A percentile compares a stretch with the other conserved stretches of the same genome.
Conservation (phyloP, 805 yeast species). For the Metschnikowia henanensis region DNA sequence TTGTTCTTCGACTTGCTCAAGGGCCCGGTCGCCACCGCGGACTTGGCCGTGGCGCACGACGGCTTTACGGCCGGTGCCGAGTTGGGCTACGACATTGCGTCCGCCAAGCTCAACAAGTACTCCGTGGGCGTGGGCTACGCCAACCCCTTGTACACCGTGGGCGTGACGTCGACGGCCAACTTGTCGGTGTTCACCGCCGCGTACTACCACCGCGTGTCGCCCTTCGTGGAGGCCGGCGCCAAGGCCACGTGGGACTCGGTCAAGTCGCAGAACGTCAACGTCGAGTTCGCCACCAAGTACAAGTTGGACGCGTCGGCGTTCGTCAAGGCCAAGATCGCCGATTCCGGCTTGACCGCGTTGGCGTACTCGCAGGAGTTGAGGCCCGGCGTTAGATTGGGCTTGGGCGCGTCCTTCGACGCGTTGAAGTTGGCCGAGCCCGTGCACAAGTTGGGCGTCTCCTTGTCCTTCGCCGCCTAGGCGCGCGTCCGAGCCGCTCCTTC, state of each 20-base stretch:
- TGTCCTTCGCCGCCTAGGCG: slow-evolving; percentile 83
- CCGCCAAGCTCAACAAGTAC: slow-evolving; percentile 92
- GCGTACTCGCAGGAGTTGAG: slow-evolving; percentile 93
- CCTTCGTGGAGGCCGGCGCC: slow-evolving; percentile 95
- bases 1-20: slow-evolving; percentile 93
- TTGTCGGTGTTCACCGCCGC: slow-evolving; percentile 90
- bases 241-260: slow-evolving; percentile 95
- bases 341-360: slow-evolving; percentile 91
- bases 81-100: slow-evolving; percentile 92
- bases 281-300: slow-evolving; percentile 97
- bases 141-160: slow-evolving; percentile 82
- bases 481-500: not conserved
- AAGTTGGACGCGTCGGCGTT: slow-evolving; percentile 82
- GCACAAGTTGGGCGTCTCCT: slow-evolving; percentile 95
- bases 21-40: slow-evolving; percentile 96
- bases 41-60: slow-evolving; percentile 91
- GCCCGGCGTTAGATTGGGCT: slow-evolving; percentile 95
- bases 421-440: slow-evolving; percentile 93
- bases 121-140: slow-evolving; percentile 93
- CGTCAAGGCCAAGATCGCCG: slow-evolving; percentile 96
- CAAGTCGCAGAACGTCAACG: slow-evolving; percentile 76
- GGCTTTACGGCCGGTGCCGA: slow-evolving; percentile 98
- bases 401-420: slow-evolving; percentile 97
- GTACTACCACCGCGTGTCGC: slow-evolving; percentile 94
- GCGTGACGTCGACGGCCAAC: slow-evolving; percentile 83